These are phyloP conservation scores for Phytopythium boreale DNA, from an alignment of 352 stramenopile genomes.

Conservation along the genomic window DNA sequence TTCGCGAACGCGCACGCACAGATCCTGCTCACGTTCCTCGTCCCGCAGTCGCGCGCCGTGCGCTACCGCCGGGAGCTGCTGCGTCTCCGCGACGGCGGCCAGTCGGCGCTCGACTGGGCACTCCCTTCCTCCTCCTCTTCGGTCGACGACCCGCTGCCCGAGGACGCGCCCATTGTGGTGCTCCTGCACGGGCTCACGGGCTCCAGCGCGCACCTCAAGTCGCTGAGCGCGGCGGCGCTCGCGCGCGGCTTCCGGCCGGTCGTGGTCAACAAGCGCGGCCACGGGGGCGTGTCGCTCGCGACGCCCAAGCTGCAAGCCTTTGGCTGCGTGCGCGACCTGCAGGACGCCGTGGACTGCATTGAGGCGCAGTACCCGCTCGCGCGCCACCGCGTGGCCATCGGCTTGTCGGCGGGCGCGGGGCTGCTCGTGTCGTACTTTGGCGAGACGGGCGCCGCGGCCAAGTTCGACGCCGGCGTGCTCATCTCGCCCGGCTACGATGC, in stretches of 20 bases:
- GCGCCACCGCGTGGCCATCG: constrained; percentile 24
- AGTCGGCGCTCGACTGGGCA: constrained; percentile 39
- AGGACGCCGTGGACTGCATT: constrained; percentile 25
- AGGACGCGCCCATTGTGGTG: constrained; percentile 26
- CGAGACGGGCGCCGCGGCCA: constrained; percentile 26
- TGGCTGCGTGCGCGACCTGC: constrained; percentile 35
- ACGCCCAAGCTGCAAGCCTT: constrained; percentile 40
- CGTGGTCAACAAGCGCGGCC: constrained; percentile 55
- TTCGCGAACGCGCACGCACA: constrained; percentile 41
- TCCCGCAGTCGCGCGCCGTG: constrained; percentile 25
- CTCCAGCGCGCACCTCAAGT: constrained; percentile 32
- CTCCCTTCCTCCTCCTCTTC: not conserved
- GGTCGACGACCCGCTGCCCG: constrained; percentile 1
- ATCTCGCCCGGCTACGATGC: constrained; percentile 43
- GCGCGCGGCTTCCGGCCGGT: constrained; percentile 37
- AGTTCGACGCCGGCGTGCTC: constrained; percentile 26
- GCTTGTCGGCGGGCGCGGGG: constrained; percentile 33
- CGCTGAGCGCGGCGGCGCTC: constrained; percentile 31
- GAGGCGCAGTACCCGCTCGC: constrained; percentile 20
- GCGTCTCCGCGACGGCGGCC: constrained; percentile 30
- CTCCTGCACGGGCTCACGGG: constrained; percentile 42
- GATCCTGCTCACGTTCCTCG: constrained; percentile 43
- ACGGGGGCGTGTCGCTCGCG: constrained; percentile 31
- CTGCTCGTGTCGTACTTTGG: constrained; percentile 39
- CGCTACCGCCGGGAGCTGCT: constrained; percentile 39